These are phyloP conservation scores for Globisporangium irregulare DNA, from an alignment of 352 stramenopile genomes.

Conservation along the genomic window DNA sequence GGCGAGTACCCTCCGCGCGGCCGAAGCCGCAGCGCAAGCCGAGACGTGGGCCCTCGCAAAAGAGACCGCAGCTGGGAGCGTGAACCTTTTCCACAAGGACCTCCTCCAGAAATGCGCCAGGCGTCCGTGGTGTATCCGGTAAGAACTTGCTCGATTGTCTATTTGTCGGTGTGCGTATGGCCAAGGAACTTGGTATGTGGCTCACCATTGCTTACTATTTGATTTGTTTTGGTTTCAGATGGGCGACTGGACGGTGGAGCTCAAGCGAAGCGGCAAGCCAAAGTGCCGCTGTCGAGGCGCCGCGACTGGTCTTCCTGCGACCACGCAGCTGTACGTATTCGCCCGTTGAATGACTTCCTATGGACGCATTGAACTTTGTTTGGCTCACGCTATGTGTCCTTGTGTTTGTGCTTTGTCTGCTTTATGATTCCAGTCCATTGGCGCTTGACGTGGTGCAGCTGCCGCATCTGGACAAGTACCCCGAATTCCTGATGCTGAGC, in stretches of 20 bases:
- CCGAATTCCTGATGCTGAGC: constrained; percentile 66
- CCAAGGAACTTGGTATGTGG: neutral
- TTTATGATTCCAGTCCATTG: constrained; percentile 36
- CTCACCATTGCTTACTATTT: neutral
- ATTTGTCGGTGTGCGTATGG: neutral
- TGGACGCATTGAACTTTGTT: neutral
- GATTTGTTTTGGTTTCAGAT: constrained; percentile 17
- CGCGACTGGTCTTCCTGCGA: constrained; percentile 22
- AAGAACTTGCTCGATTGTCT: neutral
- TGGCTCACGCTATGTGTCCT: neutral
- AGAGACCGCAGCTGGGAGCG: constrained; percentile 21
- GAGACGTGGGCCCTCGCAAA: constrained; percentile 11
- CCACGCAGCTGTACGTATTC: constrained; percentile 19
- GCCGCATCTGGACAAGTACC: constrained; percentile 53
- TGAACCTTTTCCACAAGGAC: neutral
- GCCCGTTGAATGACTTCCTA: neutral
- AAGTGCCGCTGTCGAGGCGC: constrained; percentile 50
- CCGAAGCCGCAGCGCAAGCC: constrained; percentile 27
- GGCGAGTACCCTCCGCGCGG: constrained; percentile 24
- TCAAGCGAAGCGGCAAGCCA: constrained; percentile 42
- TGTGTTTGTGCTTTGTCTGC: neutral
- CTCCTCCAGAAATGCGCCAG: constrained; percentile 8
- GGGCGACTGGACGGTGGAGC: constrained; percentile 43
- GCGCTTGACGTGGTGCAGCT: constrained; percentile 62
- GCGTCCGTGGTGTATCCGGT: constrained; percentile 16